Percentiles rank a stretch among this genome's conserved stretches.
These are phyloP conservation scores for Chalciporus piperatus DNA, from an alignment of 768 basidiomycete species.

Conservation along the genomic window DNA sequence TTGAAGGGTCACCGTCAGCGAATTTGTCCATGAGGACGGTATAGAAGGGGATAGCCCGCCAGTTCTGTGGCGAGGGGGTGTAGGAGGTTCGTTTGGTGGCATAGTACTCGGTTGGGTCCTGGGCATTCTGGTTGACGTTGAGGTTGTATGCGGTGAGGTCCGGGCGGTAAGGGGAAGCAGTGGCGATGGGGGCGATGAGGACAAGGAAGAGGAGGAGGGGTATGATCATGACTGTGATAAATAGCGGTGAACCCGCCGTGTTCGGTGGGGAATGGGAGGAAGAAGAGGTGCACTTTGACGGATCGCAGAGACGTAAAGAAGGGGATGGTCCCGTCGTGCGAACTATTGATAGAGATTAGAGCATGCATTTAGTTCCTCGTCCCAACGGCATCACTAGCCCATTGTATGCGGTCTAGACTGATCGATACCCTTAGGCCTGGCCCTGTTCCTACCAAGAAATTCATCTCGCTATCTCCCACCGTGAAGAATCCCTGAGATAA, in stretches of 20 bases:
- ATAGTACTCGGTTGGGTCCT: conserved; percentile 62
- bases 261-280: not conserved
- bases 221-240: conserved; percentile 32
- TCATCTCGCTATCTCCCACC: too few species aligned
- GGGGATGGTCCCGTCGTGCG: not conserved
- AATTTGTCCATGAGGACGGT: conserved; percentile 90
- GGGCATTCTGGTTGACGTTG: conserved; percentile 73
- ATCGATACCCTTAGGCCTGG: too few species aligned
- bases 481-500: too few species aligned
- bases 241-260: not conserved
- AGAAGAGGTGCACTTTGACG: not conserved
- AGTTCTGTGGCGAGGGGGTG: conserved; percentile 78
- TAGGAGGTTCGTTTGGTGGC: conserved; percentile 68
- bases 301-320: not conserved
- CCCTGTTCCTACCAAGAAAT: not conserved
- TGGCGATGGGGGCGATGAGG: conserved; percentile 36
- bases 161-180: conserved; percentile 65
- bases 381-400: not conserved
- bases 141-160: conserved; percentile 73
- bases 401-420: not conserved
- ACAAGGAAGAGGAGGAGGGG: conserved; percentile 33
- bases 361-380: not conserved
- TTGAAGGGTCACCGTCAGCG: conserved; percentile 87
- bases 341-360: not conserved
- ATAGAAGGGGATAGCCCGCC: conserved; percentile 80